These are phyloP conservation scores for Microbotryomycetes sp. DNA, from an alignment of 1,284 basidiomycete genomes.

Conservation along the genomic window DNA sequence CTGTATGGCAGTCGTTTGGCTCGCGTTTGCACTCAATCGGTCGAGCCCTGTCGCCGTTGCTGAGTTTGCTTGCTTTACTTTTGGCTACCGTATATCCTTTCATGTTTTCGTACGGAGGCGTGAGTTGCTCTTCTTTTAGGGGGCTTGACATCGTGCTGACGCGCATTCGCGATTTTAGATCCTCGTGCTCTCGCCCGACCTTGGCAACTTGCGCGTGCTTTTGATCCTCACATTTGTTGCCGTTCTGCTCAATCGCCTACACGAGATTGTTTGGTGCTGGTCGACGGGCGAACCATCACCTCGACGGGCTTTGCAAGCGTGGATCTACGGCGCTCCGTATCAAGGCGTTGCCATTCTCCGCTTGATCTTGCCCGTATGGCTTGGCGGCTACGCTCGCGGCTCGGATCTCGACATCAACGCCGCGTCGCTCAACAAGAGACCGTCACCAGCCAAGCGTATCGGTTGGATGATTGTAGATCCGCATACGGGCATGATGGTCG, in stretches of 20 bases:
- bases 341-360: constrained; percentile 31
- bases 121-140: constrained; percentile 7
- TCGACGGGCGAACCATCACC: constrained; percentile 23
- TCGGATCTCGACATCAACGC: constrained; percentile 28
- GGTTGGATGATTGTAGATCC: constrained; percentile 26
- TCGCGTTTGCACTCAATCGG: constrained; percentile 24
- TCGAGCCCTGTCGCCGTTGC: constrained; percentile 27
- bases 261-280: constrained; percentile 29
- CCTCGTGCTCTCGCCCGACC: constrained; percentile 21
- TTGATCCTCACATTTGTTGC: constrained; percentile 28
- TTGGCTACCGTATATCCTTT: constrained; percentile 31
- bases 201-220: constrained; percentile 29
- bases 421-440: constrained; percentile 7
- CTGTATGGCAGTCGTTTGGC: constrained; percentile 15
- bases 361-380: constrained; percentile 24
- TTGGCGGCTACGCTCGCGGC: constrained; percentile 30
- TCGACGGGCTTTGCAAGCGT: constrained; percentile 28
- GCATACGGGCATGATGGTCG: constrained; percentile 23
- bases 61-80: constrained; percentile 29
- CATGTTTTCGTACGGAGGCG: constrained; percentile 31
- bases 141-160: background rate
- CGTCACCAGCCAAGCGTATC: constrained; percentile 17
- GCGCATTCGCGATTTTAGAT: constrained; percentile 1
- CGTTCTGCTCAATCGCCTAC: constrained; percentile 26
- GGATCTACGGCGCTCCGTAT: constrained; percentile 34